A percentile compares a stretch with the other conserved stretches of the same genome.
phyloP scores from a whole-genome alignment of 2,329 filamentous ascomycete species.

The Talaromyces pinophilus region DNA sequence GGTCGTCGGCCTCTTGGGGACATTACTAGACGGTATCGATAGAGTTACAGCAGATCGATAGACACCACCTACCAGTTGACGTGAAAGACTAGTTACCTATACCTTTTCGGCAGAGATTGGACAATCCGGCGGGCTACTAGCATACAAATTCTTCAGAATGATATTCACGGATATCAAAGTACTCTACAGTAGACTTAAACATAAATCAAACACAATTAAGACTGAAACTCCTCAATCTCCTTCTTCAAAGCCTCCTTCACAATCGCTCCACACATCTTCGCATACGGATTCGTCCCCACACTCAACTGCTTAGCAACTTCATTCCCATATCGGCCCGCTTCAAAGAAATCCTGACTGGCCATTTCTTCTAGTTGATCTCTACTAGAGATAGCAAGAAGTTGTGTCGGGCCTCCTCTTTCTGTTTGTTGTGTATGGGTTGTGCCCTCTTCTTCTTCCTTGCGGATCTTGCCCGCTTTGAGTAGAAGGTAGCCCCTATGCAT shows the following conservation, averaged over 20 bases:
- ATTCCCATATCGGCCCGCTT: slow-evolving; percentile 58
- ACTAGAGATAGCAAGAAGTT: slow-evolving; percentile 36
- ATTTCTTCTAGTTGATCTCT: slow-evolving; percentile 54
- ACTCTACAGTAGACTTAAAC: neutral
- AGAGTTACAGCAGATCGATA: neutral
- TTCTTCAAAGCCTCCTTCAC: slow-evolving; percentile 61
- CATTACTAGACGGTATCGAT: neutral
- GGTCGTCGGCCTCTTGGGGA: neutral
- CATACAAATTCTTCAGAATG: neutral
- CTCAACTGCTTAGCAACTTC: slow-evolving; percentile 59
- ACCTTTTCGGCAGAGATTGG: neutral
- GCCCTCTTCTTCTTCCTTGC: slow-evolving; percentile 23
- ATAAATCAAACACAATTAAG: slow-evolving; percentile 8
- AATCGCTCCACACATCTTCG: slow-evolving; percentile 63
- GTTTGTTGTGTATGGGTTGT: slow-evolving; percentile 6
- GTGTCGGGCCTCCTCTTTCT: slow-evolving; percentile 29
- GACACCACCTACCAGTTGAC: neutral
- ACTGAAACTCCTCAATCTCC: slow-evolving; percentile 46
- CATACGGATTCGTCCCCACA: slow-evolving; percentile 63
- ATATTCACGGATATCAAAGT: neutral
- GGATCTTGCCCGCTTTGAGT: slow-evolving; percentile 39
- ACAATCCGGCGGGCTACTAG: neutral
- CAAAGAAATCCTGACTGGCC: slow-evolving; percentile 57
- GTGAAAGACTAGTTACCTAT: neutral
- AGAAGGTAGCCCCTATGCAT: slow-evolving; percentile 56